A percentile compares a stretch with the other conserved stretches of the same genome.
Conservation (phyloP, 176 grass and related monocot species). For the Rhynchospora tenuis region DNA sequence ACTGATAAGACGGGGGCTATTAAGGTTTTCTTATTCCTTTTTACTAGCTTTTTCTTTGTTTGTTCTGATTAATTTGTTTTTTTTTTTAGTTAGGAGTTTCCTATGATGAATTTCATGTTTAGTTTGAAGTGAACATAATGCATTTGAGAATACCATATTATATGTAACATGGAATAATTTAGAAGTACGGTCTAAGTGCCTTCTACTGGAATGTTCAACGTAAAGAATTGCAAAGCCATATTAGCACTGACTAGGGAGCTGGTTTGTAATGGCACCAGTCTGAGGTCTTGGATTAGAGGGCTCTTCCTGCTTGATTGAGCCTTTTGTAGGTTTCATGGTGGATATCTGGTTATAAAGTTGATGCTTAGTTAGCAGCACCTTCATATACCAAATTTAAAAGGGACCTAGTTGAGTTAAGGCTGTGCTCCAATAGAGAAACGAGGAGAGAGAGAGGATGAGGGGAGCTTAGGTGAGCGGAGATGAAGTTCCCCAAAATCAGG, state of each 20-base stretch:
- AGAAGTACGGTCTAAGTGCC: background rate
- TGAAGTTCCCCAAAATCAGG: no score
- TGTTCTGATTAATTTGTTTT: background rate
- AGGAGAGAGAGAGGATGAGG: no score
- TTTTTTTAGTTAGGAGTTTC: slow-evolving; percentile 7
- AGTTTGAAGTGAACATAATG: background rate
- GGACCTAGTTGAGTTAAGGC: background rate
- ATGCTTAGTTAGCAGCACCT: background rate
- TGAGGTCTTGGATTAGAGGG: background rate
- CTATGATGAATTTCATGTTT: background rate
- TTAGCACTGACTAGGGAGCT: background rate
- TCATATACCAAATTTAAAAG: slow-evolving; percentile 11
- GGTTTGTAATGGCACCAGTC: background rate
- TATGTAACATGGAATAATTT: background rate
- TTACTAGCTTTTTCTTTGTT: background rate
- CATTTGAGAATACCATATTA: background rate
- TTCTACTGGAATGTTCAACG: background rate
- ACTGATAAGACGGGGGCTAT: slow-evolving; percentile 71
- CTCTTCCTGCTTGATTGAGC: background rate
- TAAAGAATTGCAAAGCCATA: background rate
- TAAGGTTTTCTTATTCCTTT: slow-evolving; percentile 43
- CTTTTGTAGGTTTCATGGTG: background rate
- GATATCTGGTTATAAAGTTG: background rate
- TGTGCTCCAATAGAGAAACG: no score
- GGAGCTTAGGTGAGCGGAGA: no score